These are phyloP conservation scores for Ceriops tagal DNA, from an alignment of 345 rosid genomes.

Conservation along the genomic window DNA sequence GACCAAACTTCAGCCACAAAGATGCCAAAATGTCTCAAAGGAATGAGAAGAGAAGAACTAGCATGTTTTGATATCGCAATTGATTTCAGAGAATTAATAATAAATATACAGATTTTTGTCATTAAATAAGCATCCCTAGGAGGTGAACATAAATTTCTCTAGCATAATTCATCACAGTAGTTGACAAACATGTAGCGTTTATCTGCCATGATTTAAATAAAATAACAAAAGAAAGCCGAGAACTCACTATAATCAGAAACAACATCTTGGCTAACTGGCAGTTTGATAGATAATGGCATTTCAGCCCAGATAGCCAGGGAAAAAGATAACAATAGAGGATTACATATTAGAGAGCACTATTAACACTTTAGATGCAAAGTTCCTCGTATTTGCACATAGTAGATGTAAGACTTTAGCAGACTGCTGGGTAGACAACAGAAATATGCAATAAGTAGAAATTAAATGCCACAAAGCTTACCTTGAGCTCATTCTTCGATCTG, in stretches of 20 bases:
- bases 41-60: too few relatives aligned
- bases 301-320: neutral
- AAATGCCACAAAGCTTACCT: constrained; percentile 35
- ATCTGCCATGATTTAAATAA: neutral
- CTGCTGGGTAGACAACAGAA: neutral
- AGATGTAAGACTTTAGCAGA: neutral
- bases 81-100: too few relatives aligned
- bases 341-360: neutral
- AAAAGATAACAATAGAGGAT: neutral
- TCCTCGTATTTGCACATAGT: neutral
- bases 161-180: too few relatives aligned
- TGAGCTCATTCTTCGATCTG: constrained; percentile 76
- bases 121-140: too few relatives aligned
- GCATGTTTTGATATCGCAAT: too few relatives aligned
- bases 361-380: too few relatives aligned
- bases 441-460: neutral
- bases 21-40: too few relatives aligned
- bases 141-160: too few relatives aligned
- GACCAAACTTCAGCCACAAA: too few relatives aligned
- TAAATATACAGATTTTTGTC: too few relatives aligned
- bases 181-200: too few relatives aligned
- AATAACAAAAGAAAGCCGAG: too few relatives aligned
- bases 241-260: neutral
- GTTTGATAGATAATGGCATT: neutral
- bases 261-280: neutral